phyloP scores from a whole-genome alignment of 257 asterid species.

The Salvia hispanica region DNA sequence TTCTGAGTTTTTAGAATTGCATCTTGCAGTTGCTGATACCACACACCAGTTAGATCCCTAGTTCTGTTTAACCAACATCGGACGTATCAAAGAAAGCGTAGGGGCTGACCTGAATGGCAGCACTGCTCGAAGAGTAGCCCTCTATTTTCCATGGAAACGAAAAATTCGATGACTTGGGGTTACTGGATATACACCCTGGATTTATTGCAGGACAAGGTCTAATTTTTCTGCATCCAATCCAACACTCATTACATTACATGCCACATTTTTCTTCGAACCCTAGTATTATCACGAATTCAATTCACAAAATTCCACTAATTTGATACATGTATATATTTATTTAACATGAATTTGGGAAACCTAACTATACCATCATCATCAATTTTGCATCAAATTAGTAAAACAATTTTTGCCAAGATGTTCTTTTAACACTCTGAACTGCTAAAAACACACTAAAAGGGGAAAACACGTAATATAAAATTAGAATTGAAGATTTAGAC shows the following conservation, averaged over 20 bases:
- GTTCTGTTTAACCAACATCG: constrained; percentile 4
- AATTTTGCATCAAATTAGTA: not conserved
- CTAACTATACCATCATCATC: too few species aligned
- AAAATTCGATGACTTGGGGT: constrained; percentile 76
- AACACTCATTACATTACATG: not conserved
- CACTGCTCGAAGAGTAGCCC: constrained; percentile 44
- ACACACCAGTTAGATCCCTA: constrained; percentile 1
- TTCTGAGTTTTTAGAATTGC: constrained; percentile 79
- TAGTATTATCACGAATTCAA: not conserved
- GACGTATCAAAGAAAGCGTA: not conserved
- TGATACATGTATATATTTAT: not conserved
- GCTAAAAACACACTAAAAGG: not conserved
- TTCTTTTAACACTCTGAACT: not conserved
- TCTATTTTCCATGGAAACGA: constrained; percentile 78
- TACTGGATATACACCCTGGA: constrained; percentile 79
- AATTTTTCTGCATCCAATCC: constrained; percentile 59
- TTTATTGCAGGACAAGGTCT: constrained; percentile 89
- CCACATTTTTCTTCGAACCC: constrained; percentile 1
- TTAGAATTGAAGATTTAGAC: not conserved
- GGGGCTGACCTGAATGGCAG: constrained; percentile 56
- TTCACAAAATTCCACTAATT: not conserved
- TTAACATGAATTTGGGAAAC: not conserved
- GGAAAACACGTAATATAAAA: not conserved
- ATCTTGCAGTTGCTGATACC: constrained; percentile 63
- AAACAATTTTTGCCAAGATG: not conserved